Evolutionary conservation across 768 basidiomycete species (phyloP), one percentile per base, ranked within the genome.

Genomic region (Phanerodontia chrysosporium): DNA sequence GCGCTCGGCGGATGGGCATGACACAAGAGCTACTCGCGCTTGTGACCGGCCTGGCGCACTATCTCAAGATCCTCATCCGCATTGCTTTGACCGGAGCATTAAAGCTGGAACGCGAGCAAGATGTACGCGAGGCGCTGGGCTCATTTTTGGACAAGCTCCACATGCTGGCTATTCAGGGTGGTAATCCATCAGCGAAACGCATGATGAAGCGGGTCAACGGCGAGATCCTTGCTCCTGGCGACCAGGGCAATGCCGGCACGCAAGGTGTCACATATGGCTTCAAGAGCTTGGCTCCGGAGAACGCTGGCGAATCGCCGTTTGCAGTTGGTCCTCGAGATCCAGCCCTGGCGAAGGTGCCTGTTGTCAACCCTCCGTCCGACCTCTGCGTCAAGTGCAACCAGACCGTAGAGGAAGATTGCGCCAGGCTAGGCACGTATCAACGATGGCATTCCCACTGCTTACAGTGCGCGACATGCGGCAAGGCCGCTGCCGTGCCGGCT

Each of bases 41-140:
- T 49, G 97, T 99, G 62, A 99, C 97, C 0, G 96, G 97, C n/a
- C 81, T 99, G 35, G 97, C 97, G 5, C 97, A 99, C 74, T 98
- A 99, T 74, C 87, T 99, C 70, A 99, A 99, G 78, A 98, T 99
- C 74, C 85, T 99, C 55, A 99, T 99, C 63, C 90, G 97, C 52
- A 98, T 99, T 62, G 95, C 97, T 2, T 79, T 99, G 48, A 98
- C 97, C 0, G 95, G 95, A 6, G 92, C 95, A 4, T 81, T 99
- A 60, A 98, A 94, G 75, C 81, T 99, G 30, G 97, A 99, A 74
- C 81, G 95, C 58, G 97, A 99, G 68, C 84, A 92, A 67, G 83
- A 82, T 58, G 85, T 90, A 49, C 78, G 83, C 45, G 87, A 89
- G 58, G 94, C 95, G 1, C 90, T 98, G 82, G 77, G 86, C 5